Conservation (phyloP, 257 asterid genomes). For the Lithospermum erythrorhizon region DNA sequence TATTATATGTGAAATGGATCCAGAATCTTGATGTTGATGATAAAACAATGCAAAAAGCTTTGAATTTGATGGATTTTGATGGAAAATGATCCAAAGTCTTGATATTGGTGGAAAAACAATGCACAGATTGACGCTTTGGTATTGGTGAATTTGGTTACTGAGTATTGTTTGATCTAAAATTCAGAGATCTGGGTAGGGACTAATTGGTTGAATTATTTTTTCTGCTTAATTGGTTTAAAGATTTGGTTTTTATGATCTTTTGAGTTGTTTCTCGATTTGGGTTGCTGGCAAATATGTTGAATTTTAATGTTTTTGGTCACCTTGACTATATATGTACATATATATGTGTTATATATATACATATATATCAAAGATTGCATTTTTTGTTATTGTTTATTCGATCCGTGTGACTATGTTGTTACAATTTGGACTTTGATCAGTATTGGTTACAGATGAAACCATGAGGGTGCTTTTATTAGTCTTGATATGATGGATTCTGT, state of each 20-base stretch:
- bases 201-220: conserved; percentile 16
- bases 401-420: conserved; percentile 13
- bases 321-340: background rate
- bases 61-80: too few relatives aligned
- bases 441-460: conserved; percentile 8
- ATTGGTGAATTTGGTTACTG: conserved; percentile 22
- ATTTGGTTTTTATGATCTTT: conserved; percentile 18
- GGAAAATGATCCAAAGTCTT: conserved; percentile 39
- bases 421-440: conserved; percentile 26
- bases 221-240: conserved; percentile 25
- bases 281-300: conserved; percentile 16
- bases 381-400: conserved; percentile 3
- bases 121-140: conserved; percentile 29
- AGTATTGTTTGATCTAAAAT: conserved; percentile 54
- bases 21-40: too few relatives aligned
- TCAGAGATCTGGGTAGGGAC: conserved; percentile 40
- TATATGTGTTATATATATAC: too few relatives aligned
- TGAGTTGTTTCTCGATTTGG: conserved; percentile 27
- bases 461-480: background rate
- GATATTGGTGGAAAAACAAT: conserved; percentile 17
- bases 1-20: too few relatives aligned
- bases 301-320: background rate
- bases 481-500: conserved; percentile 7
- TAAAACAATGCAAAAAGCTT: too few relatives aligned
- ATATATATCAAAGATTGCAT: background rate